Evolutionary conservation across 192 early-diverging fungal genomes (phyloP), one percentile per base, ranked within the genome.

Genomic region (Backusella liffmaniae): DNA sequence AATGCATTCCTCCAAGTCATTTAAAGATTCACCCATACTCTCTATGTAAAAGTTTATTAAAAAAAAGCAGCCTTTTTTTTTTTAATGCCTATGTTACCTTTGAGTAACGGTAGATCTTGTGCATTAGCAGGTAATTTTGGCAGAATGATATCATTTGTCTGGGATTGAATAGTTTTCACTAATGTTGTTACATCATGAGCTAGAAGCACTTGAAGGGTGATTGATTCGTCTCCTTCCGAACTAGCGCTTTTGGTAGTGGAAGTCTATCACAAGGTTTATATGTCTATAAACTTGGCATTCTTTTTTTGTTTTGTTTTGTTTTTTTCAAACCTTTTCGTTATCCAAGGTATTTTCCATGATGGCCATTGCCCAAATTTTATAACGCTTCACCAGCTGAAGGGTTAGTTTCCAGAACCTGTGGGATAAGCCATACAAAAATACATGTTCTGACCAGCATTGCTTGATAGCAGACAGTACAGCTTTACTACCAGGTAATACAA

Each of bases 351-450:
- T 74, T 36, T 73, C 72, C 13, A 76, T 35, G 23, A 73, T 30
- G 8, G 46, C 76, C 4, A 73, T 46, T 8, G 68, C 59, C 82
- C 82, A 83, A 18, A 66, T n/a, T 2, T 59, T 42, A 37, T 83
- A 83, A 29, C 82, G 75, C 36, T 65, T 59, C 42, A 83, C 26
- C 1, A 83, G 51, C 75, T 91, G 89, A 35, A 91, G 37, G 0
- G 90, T 91, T 36, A 91, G 75, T 49, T 85, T 90, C 90, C 90
- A 91, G 62, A 91, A 91, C 23, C 83, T 81, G 75, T 84, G 79
- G 0, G 87, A 86, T 13, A 91, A 59, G 1, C 81, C 82, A 72
- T 86, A 90, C 8, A 91, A 75, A 68, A 80, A 91, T 10, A 91
- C 80, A 23, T 91, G 73, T 10, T 87, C 79, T 12, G 88, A 81